Conservation (phyloP, 768 basidiomycete species). For the Peribolospora kevripleyi region DNA sequence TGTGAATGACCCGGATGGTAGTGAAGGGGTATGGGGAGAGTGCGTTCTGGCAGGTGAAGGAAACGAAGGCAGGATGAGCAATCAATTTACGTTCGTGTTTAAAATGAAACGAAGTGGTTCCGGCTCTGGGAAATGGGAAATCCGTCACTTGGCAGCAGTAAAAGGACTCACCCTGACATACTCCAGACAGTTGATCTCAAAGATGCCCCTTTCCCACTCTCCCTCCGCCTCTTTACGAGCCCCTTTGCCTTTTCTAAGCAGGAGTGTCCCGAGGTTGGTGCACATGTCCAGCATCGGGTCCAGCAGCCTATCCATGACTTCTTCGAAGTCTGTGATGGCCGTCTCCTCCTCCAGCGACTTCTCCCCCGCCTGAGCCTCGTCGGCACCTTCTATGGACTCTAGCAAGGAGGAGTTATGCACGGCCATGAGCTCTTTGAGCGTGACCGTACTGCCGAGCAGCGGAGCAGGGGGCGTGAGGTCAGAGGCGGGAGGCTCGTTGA, state of each 20-base stretch:
- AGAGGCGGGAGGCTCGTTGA: constrained; percentile 29
- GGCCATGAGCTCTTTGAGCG: constrained; percentile 63
- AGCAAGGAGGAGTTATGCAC: constrained; percentile 73
- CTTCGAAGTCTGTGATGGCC: constrained; percentile 31
- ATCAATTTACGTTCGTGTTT: not conserved
- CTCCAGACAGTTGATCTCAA: constrained; percentile 60
- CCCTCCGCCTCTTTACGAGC: constrained; percentile 27
- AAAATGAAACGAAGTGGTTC: not conserved
- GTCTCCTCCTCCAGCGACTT: not conserved
- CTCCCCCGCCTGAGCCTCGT: not conserved
- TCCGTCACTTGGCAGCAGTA: constrained; percentile 25
- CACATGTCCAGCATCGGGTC: constrained; percentile 66
- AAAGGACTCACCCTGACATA: constrained; percentile 57
- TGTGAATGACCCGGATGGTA: constrained; percentile 24
- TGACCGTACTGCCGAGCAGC: constrained; percentile 58
- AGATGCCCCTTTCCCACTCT: constrained; percentile 60
- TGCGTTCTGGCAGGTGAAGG: constrained; percentile 12
- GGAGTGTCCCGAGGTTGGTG: constrained; percentile 32
- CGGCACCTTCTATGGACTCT: constrained; percentile 29
- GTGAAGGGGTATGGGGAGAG: constrained; percentile 18
- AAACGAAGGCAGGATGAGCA: not conserved
- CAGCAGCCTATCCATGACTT: constrained; percentile 56
- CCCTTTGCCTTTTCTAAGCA: constrained; percentile 2
- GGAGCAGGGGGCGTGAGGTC: constrained; percentile 53
- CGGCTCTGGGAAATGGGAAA: too few relatives aligned